Conservation (phyloP, 139 green algal species). For the Coelastrella sp. region DNA sequence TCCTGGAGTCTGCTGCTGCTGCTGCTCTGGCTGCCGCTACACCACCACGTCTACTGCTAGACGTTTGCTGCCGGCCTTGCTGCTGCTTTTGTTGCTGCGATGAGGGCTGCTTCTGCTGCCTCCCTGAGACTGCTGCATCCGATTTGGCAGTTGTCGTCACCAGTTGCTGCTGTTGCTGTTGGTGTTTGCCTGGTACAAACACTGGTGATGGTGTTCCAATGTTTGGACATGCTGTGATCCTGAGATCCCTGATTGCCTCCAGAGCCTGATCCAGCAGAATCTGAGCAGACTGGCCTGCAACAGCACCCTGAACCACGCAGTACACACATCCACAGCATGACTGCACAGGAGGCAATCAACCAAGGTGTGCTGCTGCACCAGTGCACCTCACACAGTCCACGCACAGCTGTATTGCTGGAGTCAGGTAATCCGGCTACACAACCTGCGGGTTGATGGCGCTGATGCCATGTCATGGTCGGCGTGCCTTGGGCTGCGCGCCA, state of each 20-base stretch:
- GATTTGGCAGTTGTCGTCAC: too few relatives aligned
- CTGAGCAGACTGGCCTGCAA: neutral
- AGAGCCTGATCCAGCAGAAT: neutral
- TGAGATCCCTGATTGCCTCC: conserved; percentile 19
- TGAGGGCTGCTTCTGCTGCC: neutral
- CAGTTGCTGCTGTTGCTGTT: conserved; percentile 37
- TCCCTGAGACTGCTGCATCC: neutral
- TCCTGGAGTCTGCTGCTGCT: conserved; percentile 3
- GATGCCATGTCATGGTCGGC: neutral
- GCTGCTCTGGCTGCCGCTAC: conserved; percentile 1
- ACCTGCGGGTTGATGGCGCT: neutral
- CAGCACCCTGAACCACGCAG: neutral
- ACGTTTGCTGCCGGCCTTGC: neutral
- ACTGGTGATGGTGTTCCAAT: conserved; percentile 38
- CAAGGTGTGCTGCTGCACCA: neutral
- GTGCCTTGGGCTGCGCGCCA: too few relatives aligned
- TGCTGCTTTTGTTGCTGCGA: conserved; percentile 20
- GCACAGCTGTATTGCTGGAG: neutral
- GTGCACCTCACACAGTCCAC: neutral
- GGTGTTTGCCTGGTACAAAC: conserved; percentile 29
- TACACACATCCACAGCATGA: too few relatives aligned
- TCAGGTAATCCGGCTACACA: neutral
- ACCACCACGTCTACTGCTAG: neutral
- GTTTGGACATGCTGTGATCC: conserved; percentile 40
- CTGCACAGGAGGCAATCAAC: too few relatives aligned